Conservation (phyloP, 2,329 filamentous ascomycete genomes). For the Sporothrix pseudoabietina region DNA sequence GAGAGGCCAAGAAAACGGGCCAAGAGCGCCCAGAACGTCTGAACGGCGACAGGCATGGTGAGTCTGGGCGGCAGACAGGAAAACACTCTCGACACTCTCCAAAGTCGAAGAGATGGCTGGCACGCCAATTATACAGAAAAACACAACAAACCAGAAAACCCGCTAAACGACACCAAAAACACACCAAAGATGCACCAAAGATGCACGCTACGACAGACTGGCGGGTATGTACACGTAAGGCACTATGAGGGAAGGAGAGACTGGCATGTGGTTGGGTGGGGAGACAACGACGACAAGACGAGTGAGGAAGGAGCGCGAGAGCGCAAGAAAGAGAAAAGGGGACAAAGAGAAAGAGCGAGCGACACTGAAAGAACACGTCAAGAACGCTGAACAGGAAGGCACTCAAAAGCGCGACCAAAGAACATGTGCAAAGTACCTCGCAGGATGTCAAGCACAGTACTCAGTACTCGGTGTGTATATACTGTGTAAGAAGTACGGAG, state of each 20-base stretch:
- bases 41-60: background rate
- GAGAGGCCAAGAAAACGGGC: background rate
- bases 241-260: background rate
- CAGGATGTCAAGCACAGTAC: too few species aligned
- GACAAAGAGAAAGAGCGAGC: background rate
- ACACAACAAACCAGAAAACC: background rate
- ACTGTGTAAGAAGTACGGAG: too few species aligned
- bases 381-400: background rate
- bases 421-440: background rate
- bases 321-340: background rate
- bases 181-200: too few species aligned
- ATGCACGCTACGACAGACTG: background rate
- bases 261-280: constrained; percentile 16
- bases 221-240: constrained; percentile 18
- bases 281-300: background rate
- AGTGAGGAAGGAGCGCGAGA: background rate
- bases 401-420: background rate
- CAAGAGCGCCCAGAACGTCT: constrained; percentile 16
- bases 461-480: too few species aligned
- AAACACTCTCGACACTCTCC: background rate
- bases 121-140: background rate
- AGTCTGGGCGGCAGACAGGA: background rate
- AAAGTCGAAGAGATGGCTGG: background rate
- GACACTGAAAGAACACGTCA: background rate
- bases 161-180: too few species aligned